Evolutionary conservation across 495 filamentous ascomycete species (phyloP).

Genomic region (Baudoinia panamericana): DNA sequence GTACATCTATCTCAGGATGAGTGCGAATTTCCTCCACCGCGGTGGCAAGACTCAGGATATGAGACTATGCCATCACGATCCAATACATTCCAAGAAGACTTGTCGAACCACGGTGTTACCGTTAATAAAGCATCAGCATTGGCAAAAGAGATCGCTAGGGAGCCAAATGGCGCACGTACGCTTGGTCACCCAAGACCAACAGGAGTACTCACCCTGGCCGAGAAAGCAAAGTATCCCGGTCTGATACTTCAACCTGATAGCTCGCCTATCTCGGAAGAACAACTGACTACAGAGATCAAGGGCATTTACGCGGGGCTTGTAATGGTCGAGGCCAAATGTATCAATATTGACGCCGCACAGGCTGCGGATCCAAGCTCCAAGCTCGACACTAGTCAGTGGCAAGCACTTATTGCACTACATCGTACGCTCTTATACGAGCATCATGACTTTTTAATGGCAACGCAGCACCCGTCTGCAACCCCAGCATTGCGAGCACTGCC

Average conservation of each 20-base stretch:
- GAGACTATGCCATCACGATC: neutral
- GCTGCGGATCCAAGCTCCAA: constrained; percentile 23
- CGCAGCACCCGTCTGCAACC: constrained; percentile 58
- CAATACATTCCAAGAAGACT: neutral
- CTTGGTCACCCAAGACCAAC: too few species aligned
- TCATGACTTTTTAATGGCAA: constrained; percentile 70
- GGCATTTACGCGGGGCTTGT: constrained; percentile 64
- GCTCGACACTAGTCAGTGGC: constrained; percentile 54
- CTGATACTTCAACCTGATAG: constrained; percentile 43
- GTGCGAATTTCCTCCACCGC: too few species aligned
- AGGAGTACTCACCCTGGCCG: neutral
- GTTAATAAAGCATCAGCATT: too few species aligned
- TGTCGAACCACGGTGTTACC: too few species aligned
- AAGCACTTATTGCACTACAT: constrained; percentile 58
- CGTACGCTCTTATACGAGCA: constrained; percentile 62
- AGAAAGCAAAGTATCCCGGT: constrained; percentile 7
- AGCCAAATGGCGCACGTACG: too few species aligned
- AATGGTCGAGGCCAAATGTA: constrained; percentile 70
- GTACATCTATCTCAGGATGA: too few species aligned
- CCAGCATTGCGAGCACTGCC: constrained; percentile 45
- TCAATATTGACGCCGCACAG: constrained; percentile 49
- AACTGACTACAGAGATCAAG: constrained; percentile 55
- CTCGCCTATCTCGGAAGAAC: constrained; percentile 58
- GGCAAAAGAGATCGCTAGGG: too few species aligned
- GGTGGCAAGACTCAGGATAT: too few species aligned